Base-by-base conservation (phyloP, 768 basidiomycete genomes). In the Agrocybe chaxingu region DNA sequence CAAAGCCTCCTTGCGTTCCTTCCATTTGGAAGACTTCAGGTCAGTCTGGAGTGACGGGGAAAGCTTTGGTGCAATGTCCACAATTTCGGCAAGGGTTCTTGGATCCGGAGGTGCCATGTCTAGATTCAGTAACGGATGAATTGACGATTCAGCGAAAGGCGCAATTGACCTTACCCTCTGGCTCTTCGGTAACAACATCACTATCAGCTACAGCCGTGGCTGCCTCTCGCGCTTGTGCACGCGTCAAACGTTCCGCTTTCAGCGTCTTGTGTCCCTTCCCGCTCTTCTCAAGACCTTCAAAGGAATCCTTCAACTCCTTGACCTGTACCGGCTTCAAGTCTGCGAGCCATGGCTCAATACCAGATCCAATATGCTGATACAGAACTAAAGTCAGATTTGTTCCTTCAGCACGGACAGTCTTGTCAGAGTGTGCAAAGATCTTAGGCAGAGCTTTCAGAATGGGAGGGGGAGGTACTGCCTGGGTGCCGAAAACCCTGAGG, bases 311-410 rank as follows among this genome's bases (percentile, higher is more conserved):
- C 59, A 99, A 66, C 59, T 99, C 97, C 66, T 97, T 94, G 38
- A 96, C 84, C 67, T 98, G 97, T 3, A 99, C 93, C 1, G 96
- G 93, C 65, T 99, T 99, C 53, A 99, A 78, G 53, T 98, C 95
- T 16, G 80, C 72, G 16, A 99, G 72, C 75, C 84, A 92, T 42
- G 91, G 80, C 47, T 93, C 86, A 53, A 99, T 87, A 0, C 83
- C 85, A 46, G 82, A 60, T 30, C 92, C 96, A 55, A 98, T 84
- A 65, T 84, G 93, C 51, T 89, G 86, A 73, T 98, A 96, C 6
- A 98, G 68, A 0, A 73, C 70, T 59, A 87, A 84, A 0, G 83
- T 76, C 13, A 99, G 82, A 29, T 77, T 73, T 0, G 82, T 82
- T 32, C 96, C 97, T 70, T 99, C 97, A 1, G 90, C 83, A 52